Evolutionary conservation across 495 filamentous ascomycete species (phyloP), one percentile per base, ranked within the genome.

Genomic region (Trichocladium uniseriatum): DNA sequence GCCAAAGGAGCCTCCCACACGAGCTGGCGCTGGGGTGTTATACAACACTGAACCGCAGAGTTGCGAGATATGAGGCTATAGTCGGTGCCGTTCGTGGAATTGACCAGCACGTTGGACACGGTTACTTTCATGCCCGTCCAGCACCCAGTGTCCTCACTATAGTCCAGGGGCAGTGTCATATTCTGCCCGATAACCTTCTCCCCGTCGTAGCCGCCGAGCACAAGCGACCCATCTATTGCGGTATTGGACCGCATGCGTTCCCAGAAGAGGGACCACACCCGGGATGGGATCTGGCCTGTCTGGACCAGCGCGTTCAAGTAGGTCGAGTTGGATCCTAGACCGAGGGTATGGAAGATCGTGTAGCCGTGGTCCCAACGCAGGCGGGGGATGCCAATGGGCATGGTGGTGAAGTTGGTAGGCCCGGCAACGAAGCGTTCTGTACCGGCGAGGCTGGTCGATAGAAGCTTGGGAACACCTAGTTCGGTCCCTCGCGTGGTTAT

Each of bases 151-250:
- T 45, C 28, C 13, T 46, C 28, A 21, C 41, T 43, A 21, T 54
- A 55, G 35, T 60, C 57, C 14, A 55, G 54, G 0, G 40, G 47
- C 24, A 57, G 49, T 0, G 69, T 68, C 20, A 60, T 49, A 19
- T 67, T 67, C 5, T 34, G 35, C 3, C 66, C 68, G 2, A 54
- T 60, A 6, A 62, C 57, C 42, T 73, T 74, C 13, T 69, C 67
- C 39, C 45, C 28, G 43, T 74, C 72, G 43, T 70, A 76, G 28
- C 69, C 72, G 6, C 72, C 72, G 9, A 75, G 57, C 10, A 74
- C 66, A 11, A 71, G 34, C 6, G 38, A 56, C 1, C 72, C 72
- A 45, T 76, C 66, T 38, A 66, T 59, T 50, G 59, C 55, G 1
- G 41, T 43, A 2, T 37, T 43, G 22, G 60, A 61, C 38, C 70